A percentile compares a stretch with the other conserved stretches of the same genome.
Conservation (phyloP, 805 yeast genomes). For the Zygosaccharomyces bailii region DNA sequence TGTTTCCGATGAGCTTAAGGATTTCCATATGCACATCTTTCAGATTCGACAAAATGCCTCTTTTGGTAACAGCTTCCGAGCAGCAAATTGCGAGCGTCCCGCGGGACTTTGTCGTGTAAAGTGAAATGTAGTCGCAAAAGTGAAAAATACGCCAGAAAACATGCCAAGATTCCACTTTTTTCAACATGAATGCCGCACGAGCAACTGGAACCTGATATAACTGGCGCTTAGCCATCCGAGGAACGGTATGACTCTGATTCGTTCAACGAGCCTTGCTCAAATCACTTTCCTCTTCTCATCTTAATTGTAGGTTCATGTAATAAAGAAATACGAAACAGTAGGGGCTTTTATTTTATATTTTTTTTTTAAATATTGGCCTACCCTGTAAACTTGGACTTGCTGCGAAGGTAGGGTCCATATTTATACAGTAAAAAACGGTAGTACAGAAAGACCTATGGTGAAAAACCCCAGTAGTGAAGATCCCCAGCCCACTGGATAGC, state of each 20-base stretch:
- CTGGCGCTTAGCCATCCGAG: too few relatives aligned
- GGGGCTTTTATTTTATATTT: background rate
- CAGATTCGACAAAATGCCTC: background rate
- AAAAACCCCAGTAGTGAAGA: constrained; percentile 47
- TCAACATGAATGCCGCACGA: too few relatives aligned
- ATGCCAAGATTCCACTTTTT: too few relatives aligned
- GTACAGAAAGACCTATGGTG: constrained; percentile 41
- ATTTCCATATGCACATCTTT: background rate
- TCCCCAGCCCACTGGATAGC: constrained; percentile 61
- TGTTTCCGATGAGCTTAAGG: background rate
- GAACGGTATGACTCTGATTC: too few relatives aligned
- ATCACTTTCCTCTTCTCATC: too few relatives aligned
- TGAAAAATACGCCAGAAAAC: too few relatives aligned
- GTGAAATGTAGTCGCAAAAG: too few relatives aligned
- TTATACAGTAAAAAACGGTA: constrained; percentile 47
- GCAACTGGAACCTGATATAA: too few relatives aligned
- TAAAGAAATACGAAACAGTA: background rate
- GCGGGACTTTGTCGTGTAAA: background rate
- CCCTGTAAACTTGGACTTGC: constrained; percentile 41
- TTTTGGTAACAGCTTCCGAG: background rate
- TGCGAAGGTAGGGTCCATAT: constrained; percentile 45
- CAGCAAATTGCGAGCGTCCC: background rate
- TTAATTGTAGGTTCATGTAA: too few relatives aligned
- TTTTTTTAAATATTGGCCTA: background rate
- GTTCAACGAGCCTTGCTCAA: too few relatives aligned